A percentile compares a stretch with the other conserved stretches of the same genome.
phyloP scores from a whole-genome alignment of 768 basidiomycete species.

The Antrodiella citrinella region DNA sequence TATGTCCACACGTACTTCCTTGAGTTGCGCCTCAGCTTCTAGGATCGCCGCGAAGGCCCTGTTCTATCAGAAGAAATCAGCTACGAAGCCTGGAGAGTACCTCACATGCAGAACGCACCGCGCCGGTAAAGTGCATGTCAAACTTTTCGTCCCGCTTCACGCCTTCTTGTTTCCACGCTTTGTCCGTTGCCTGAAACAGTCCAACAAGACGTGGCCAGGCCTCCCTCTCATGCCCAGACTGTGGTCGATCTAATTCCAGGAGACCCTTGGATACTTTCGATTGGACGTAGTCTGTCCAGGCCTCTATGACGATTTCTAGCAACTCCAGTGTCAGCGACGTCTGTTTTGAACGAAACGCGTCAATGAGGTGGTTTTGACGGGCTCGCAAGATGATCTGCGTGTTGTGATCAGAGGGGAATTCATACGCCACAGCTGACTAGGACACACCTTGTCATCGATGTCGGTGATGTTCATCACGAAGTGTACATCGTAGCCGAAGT shows the following conservation, averaged over 20 bases:
- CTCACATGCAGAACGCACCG: slow-evolving; percentile 42
- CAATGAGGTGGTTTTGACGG: slow-evolving; percentile 67
- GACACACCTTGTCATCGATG: slow-evolving; percentile 91
- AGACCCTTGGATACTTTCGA: slow-evolving; percentile 61
- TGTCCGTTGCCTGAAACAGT: slow-evolving; percentile 38
- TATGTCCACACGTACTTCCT: slow-evolving; percentile 30
- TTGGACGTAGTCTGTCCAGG: slow-evolving; percentile 60
- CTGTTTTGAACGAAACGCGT: slow-evolving; percentile 51
- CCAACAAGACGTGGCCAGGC: slow-evolving; percentile 47
- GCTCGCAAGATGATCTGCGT: slow-evolving; percentile 90
- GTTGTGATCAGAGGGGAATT: not conserved
- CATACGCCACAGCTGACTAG: not conserved
- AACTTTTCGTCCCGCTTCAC: slow-evolving; percentile 85
- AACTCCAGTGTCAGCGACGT: slow-evolving; percentile 48
- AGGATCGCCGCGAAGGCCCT: slow-evolving; percentile 46
- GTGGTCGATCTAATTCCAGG: slow-evolving; percentile 38
- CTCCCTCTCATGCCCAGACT: slow-evolving; percentile 38
- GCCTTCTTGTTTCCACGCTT: slow-evolving; percentile 61
- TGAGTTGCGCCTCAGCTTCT: slow-evolving; percentile 36
- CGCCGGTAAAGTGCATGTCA: slow-evolving; percentile 74
- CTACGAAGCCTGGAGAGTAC: not conserved
- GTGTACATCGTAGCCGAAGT: slow-evolving; percentile 95
- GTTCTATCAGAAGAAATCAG: slow-evolving; percentile 25
- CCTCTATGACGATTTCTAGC: slow-evolving; percentile 43
- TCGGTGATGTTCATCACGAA: slow-evolving; percentile 99